Conservation (phyloP, 2,329 filamentous ascomycete species). For the Alternaria tenuissima region DNA sequence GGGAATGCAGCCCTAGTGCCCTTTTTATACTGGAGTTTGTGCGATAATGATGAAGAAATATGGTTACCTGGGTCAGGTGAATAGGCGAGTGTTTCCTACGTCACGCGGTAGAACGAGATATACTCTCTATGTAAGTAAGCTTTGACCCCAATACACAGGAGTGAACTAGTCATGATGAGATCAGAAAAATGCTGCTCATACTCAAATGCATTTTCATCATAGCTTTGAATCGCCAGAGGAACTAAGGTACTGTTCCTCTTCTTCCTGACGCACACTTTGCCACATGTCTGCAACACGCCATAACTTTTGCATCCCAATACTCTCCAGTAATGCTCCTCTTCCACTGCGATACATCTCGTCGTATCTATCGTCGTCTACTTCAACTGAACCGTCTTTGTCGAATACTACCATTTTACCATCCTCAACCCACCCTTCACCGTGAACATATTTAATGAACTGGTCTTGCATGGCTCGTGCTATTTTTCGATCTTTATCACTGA, state of each 20-base stretch:
- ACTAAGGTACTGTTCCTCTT: slow-evolving; percentile 9
- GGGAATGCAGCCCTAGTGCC: background rate
- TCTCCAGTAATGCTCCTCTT: slow-evolving; percentile 30
- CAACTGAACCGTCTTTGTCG: slow-evolving; percentile 14
- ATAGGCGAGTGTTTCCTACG: background rate
- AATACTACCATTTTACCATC: slow-evolving; percentile 35
- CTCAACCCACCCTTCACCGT: slow-evolving; percentile 35
- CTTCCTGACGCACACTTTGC: slow-evolving; percentile 39
- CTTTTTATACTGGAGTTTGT: background rate
- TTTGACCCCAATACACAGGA: background rate
- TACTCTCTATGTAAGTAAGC: background rate
- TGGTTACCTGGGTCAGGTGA: background rate
- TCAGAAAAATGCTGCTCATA: background rate
- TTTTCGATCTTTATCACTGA: slow-evolving; percentile 19
- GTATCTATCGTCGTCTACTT: slow-evolving; percentile 30
- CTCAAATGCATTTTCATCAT: background rate
- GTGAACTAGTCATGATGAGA: background rate
- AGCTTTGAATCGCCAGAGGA: slow-evolving; percentile 8
- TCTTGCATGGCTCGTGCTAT: slow-evolving; percentile 32
- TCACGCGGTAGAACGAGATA: background rate
- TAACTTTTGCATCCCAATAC: slow-evolving; percentile 31
- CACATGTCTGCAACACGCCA: slow-evolving; percentile 39
- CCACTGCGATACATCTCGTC: slow-evolving; percentile 32
- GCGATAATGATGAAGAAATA: too few species aligned
- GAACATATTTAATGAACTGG: slow-evolving; percentile 33